phyloP scores from a whole-genome alignment of 2,329 filamentous ascomycete species.

The Microsporum audouinii region DNA sequence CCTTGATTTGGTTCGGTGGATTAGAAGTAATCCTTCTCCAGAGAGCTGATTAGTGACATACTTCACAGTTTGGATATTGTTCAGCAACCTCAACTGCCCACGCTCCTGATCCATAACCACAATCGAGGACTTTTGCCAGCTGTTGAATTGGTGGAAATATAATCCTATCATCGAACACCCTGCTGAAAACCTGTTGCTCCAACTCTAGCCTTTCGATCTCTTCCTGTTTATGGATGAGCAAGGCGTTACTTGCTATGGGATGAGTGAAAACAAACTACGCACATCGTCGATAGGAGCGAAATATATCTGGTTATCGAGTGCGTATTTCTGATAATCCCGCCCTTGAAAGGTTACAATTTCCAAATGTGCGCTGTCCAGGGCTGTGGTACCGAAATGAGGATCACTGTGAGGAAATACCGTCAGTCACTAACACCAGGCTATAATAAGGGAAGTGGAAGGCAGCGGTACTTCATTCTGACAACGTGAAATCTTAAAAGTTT shows the following conservation, averaged over 20 bases:
- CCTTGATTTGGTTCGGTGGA: conserved; percentile 34
- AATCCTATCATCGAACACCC: conserved; percentile 54
- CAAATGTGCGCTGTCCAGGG: conserved; percentile 47
- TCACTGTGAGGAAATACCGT: conserved; percentile 25
- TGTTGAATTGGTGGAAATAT: conserved; percentile 57
- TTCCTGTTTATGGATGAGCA: conserved; percentile 38
- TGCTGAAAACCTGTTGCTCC: conserved; percentile 52
- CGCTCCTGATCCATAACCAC: conserved; percentile 57
- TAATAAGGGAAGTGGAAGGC: background rate
- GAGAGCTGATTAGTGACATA: conserved; percentile 27
- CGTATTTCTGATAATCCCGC: conserved; percentile 56
- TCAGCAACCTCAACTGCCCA: conserved; percentile 61
- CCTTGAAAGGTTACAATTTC: conserved; percentile 51
- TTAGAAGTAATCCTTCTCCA: conserved; percentile 4
- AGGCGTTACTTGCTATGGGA: background rate
- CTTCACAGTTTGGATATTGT: conserved; percentile 53
- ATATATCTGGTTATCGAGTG: conserved; percentile 53
- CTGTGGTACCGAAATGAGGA: conserved; percentile 36
- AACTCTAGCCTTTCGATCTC: conserved; percentile 55
- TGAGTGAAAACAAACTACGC: conserved; percentile 16
- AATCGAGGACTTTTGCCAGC: conserved; percentile 54
- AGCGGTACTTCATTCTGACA: background rate
- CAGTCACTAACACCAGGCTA: conserved; percentile 14
- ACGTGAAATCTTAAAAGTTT: background rate
- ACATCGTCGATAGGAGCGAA: conserved; percentile 63